Evolutionary conservation across 1,284 basidiomycete species (phyloP).

Genomic region (Leccinum colubrinum): DNA sequence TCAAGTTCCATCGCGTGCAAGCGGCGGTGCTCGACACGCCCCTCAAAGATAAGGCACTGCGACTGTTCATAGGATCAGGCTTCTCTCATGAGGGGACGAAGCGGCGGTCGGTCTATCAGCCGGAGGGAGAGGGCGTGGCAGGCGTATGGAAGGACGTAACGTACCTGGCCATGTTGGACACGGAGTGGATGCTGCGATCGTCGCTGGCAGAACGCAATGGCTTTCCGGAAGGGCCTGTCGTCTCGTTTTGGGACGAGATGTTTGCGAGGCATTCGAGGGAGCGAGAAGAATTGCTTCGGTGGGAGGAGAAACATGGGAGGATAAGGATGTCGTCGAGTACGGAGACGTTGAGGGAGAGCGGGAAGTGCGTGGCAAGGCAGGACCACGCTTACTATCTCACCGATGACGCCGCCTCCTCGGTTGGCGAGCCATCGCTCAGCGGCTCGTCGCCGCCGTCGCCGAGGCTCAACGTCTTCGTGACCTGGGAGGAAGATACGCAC

Average conservation of each 20-base stretch:
- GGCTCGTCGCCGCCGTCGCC: constrained; percentile 26
- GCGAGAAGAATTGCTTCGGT: constrained; percentile 50
- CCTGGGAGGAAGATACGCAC: constrained; percentile 15
- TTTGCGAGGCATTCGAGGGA: constrained; percentile 57
- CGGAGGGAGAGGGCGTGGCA: constrained; percentile 34
- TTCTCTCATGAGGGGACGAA: constrained; percentile 61
- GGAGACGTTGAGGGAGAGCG: constrained; percentile 30
- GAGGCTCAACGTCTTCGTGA: constrained; percentile 13
- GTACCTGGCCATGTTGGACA: constrained; percentile 58
- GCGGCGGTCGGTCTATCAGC: constrained; percentile 47
- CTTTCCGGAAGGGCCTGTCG: constrained; percentile 23
- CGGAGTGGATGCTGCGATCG: constrained; percentile 51
- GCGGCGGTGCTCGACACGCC: constrained; percentile 44
- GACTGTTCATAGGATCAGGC: constrained; percentile 45
- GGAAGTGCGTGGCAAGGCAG: neutral
- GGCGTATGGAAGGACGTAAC: constrained; percentile 55
- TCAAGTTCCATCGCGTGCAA: constrained; percentile 55
- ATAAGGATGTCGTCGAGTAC: constrained; percentile 29
- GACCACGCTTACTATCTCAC: constrained; percentile 20
- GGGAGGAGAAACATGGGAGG: constrained; percentile 40
- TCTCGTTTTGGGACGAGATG: constrained; percentile 61
- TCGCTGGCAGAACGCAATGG: constrained; percentile 1
- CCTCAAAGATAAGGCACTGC: constrained; percentile 39
- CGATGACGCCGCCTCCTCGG: constrained; percentile 16
- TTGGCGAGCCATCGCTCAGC: constrained; percentile 13